Base-by-base conservation (phyloP, 495 filamentous ascomycete species). In the Tuber magnatum region DNA sequence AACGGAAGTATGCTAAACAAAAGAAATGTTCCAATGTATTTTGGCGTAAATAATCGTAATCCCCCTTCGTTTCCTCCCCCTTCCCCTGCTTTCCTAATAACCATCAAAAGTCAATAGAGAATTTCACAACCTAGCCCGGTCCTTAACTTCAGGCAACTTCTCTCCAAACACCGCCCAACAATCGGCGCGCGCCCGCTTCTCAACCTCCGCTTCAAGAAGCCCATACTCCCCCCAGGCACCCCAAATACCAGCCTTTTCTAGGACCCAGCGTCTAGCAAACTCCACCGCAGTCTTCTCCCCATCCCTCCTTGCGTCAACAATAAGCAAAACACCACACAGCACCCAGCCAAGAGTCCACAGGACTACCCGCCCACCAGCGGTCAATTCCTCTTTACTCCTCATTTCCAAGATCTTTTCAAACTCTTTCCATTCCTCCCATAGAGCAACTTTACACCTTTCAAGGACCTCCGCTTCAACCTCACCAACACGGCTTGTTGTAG, bases 391-490 rank as follows among this genome's bases (percentile, higher is more conserved):
- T 35, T 74, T 78, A 51, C 78, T 82, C 39, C 75, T 74, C 10
- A 72, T 75, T 20, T 80, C 77, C 48, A 81, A 43, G 32, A 82
- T 70, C 44, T 56, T 75, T 65, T 80, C 75, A 48, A 80, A 80
- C 20, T 71, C 69, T 42, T 80, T 80, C 81, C 81, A 82, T 42
- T 82, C 80, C 14, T 71, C 75, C 81, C 81, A 82, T 14, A 82
- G 75, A 10, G 76, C 75, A 9, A 82, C 77, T 51, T 82, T 82
- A 46, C 78, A 80, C 44, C 76, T 74, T 43, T 82, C 81, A 44
- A 82, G 48, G 24, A 82, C 74, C 74, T 82, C 80, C 18, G 73
- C 77, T 68, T 77, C 79, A 5, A 69, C 77, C 44, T 80, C 74
- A 8, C 80, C 80, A 3, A 68, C 46, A 38, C 51, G 70, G 44